Conservation (phyloP, 441 rosid species). For the Erodium trifolium region DNA sequence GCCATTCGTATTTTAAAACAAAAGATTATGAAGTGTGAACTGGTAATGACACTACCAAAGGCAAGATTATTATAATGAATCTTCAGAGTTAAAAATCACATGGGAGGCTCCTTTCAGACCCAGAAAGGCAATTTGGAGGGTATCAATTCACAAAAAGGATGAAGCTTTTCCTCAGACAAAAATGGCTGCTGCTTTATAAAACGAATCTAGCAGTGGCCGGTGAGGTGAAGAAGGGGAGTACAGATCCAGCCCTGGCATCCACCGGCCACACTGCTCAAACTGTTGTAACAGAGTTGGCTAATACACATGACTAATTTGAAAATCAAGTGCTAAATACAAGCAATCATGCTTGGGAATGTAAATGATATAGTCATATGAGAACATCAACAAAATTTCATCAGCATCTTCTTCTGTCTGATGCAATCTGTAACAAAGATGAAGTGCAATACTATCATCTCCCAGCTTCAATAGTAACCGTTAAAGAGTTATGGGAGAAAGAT, state of each 20-base stretch:
- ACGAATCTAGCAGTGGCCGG: not conserved
- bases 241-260: not conserved
- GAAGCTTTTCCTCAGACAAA: not conserved
- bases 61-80: not conserved
- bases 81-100: not conserved
- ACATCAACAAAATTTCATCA: not conserved
- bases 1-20: not conserved
- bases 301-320: too few species aligned
- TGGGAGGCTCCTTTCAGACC: not conserved
- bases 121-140: not conserved
- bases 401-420: not conserved
- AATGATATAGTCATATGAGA: not conserved
- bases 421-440: constrained; percentile 8
- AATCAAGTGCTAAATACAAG: not conserved
- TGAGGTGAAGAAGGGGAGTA: not conserved
- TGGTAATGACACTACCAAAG: not conserved
- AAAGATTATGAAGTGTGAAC: not conserved
- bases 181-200: not conserved
- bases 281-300: too few species aligned
- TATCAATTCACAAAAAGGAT: not conserved
- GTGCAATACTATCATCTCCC: constrained; percentile 28
- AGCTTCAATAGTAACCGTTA: constrained; percentile 34
- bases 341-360: not conserved
- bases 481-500: constrained; percentile 27
- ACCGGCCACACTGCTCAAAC: not conserved